phyloP scores from a whole-genome alignment of 768 basidiomycete species.

The Mycena galopus region DNA sequence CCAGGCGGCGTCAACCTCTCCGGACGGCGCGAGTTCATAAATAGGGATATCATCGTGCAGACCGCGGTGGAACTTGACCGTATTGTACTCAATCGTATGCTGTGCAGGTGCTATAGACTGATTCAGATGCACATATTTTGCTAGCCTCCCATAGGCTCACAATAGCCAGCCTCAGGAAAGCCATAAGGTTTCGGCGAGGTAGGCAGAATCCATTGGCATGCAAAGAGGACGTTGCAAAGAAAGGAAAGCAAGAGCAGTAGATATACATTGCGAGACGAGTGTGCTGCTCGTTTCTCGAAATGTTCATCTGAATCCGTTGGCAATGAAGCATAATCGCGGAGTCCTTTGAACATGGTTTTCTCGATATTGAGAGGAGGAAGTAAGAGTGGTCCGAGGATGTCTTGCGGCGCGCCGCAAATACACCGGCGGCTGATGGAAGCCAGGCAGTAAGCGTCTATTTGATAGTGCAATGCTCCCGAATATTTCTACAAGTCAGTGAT shows the following conservation, averaged over 20 bases:
- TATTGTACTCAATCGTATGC: slow-evolving; percentile 25
- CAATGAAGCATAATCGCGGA: neutral
- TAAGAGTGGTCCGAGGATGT: no score
- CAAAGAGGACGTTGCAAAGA: slow-evolving; percentile 5
- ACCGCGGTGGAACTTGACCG: slow-evolving; percentile 33
- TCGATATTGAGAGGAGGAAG: no score
- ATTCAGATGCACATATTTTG: neutral
- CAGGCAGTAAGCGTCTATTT: no score
- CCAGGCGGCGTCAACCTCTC: slow-evolving; percentile 37
- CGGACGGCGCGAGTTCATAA: slow-evolving; percentile 33
- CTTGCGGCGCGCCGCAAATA: no score
- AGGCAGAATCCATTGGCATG: neutral
- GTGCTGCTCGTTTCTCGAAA: neutral
- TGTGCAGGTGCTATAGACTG: slow-evolving; percentile 31
- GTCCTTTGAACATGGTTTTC: neutral
- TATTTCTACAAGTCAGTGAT: no score
- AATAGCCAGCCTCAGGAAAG: slow-evolving; percentile 21
- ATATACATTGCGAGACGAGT: neutral
- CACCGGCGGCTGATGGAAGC: no score
- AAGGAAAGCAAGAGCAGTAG: neutral
- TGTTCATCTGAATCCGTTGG: neutral
- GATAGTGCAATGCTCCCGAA: no score
- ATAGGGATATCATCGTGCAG: slow-evolving; percentile 30
- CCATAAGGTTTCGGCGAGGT: neutral
- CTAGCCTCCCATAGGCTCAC: neutral